Conservation (phyloP, 208 protist genomes). For the Acanthamoeba lenticulata region DNA sequence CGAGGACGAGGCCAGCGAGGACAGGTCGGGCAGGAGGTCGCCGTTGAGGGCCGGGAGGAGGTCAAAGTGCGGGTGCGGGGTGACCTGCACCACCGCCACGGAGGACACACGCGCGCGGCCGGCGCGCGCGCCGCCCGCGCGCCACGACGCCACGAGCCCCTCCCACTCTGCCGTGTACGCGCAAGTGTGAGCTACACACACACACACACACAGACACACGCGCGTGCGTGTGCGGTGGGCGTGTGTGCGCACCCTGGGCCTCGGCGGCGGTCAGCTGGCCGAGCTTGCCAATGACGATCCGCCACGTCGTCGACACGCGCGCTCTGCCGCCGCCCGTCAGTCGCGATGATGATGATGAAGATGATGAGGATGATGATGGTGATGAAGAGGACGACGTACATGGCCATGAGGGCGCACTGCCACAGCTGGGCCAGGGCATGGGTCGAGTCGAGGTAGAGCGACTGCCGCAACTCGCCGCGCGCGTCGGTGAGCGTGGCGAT, state of each 20-base stretch:
- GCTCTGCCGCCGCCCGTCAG: not conserved
- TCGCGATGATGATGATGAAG: not conserved
- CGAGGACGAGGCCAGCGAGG: not conserved
- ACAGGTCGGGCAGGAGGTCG: not conserved
- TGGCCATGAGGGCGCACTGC: constrained; percentile 23
- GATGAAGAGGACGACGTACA: not conserved
- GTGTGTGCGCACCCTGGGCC: not conserved
- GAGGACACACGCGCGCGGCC: not conserved
- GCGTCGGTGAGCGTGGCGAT: not conserved
- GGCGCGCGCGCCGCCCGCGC: not conserved
- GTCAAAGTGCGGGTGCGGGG: not conserved
- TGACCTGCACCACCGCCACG: not conserved
- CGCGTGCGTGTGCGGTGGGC: not conserved
- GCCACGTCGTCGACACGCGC: not conserved
- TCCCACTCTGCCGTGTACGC: not conserved
- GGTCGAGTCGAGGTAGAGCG: constrained; percentile 7
- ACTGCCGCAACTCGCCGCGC: not conserved
- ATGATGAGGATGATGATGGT: not conserved
- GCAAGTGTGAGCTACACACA: too few species aligned
- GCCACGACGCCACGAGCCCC: constrained; percentile 3
- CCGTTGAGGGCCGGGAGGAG: not conserved
- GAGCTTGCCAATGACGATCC: not conserved
- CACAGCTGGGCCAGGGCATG: constrained; percentile 24
- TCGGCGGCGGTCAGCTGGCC: not conserved
- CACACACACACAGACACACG: not conserved